These are phyloP conservation scores for Coemansia sp. DNA, from an alignment of 192 early-diverging fungal species.

Conservation along the genomic window DNA sequence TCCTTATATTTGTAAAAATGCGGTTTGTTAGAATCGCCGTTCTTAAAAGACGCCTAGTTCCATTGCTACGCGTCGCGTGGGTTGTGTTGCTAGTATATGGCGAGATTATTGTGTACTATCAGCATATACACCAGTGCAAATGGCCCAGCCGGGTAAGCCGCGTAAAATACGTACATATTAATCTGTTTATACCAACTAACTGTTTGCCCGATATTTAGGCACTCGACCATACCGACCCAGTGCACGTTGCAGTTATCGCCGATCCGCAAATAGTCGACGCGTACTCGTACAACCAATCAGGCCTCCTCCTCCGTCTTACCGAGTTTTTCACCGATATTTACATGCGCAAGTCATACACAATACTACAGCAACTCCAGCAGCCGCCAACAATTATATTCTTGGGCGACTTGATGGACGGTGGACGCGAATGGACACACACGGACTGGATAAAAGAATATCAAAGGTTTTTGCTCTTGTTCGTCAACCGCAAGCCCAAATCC, in stretches of 20 bases:
- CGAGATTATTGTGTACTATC: conserved; percentile 36
- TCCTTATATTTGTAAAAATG: not conserved
- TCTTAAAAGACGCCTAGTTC: not conserved
- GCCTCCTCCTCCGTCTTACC: conserved; percentile 56
- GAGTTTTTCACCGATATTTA: conserved; percentile 86
- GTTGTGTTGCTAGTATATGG: conserved; percentile 23
- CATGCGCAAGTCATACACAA: conserved; percentile 74
- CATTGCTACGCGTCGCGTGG: conserved; percentile 30
- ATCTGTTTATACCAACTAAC: too few species aligned
- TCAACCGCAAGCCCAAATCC: conserved; percentile 21
- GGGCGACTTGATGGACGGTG: conserved; percentile 86
- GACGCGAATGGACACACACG: conserved; percentile 58
- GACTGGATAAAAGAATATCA: conserved; percentile 57
- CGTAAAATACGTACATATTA: too few species aligned
- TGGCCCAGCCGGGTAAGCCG: conserved; percentile 21
- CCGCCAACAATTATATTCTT: conserved; percentile 71
- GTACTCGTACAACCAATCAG: conserved; percentile 77
- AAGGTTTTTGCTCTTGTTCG: conserved; percentile 58
- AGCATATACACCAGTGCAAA: conserved; percentile 25
- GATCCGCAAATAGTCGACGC: conserved; percentile 94
- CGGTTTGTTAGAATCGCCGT: not conserved
- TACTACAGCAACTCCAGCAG: conserved; percentile 54
- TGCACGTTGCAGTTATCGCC: conserved; percentile 67
- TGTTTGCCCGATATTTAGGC: not conserved
- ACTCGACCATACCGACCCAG: not conserved